phyloP scores from a whole-genome alignment of 2,329 filamentous ascomycete species.

The Rhexocercosporidium sp. region DNA sequence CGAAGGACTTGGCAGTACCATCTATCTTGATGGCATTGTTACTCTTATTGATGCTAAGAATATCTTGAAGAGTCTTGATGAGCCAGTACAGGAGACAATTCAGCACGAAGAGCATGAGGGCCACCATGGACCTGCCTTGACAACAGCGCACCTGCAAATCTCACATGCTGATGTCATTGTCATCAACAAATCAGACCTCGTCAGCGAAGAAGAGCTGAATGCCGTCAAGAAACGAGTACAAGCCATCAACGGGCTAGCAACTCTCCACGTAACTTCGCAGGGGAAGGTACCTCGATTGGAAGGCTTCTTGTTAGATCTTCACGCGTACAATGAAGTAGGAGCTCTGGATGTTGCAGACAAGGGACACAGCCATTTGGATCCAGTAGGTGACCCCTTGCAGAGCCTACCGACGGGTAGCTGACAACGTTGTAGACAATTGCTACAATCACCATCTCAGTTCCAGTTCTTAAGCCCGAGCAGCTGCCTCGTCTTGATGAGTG shows the following conservation, averaged over 20 bases:
- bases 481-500: conserved; percentile 75
- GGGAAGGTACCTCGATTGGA: conserved; percentile 82
- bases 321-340: conserved; percentile 87
- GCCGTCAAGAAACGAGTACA: conserved; percentile 72
- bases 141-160: conserved; percentile 93
- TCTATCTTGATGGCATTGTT: conserved; percentile 96
- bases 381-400: conserved; percentile 58
- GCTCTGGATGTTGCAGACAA: conserved; percentile 73
- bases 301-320: conserved; percentile 84
- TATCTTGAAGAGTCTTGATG: conserved; percentile 80
- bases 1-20: conserved; percentile 90
- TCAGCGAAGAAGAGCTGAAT: conserved; percentile 71
- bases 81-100: conserved; percentile 61
- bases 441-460: conserved; percentile 75
- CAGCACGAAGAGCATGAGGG: conserved; percentile 56
- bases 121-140: conserved; percentile 71
- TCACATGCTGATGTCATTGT: conserved; percentile 95
- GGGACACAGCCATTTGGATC: conserved; percentile 90
- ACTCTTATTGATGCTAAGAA: conserved; percentile 96
- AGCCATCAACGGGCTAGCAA: conserved; percentile 89
- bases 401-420: conserved; percentile 4
- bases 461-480: conserved; percentile 60
- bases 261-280: conserved; percentile 79
- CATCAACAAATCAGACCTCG: conserved; percentile 91
- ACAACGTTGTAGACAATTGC: conserved; percentile 70